These are phyloP conservation scores for Trichoderma brevicompactum DNA, from an alignment of 2,329 filamentous ascomycete species.

Conservation along the genomic window DNA sequence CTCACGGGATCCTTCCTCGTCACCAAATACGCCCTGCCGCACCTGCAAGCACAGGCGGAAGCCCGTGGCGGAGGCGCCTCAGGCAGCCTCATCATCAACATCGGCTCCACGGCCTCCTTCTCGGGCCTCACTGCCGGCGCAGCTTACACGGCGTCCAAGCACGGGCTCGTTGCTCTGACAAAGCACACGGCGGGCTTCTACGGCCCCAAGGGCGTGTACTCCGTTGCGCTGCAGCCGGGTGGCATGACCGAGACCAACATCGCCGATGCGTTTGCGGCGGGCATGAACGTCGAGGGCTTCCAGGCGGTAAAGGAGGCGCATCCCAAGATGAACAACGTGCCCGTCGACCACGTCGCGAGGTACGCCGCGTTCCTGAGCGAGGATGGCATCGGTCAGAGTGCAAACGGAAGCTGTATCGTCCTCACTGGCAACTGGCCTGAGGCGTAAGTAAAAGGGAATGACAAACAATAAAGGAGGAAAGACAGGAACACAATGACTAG, in stretches of 20 bases:
- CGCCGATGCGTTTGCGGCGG: constrained; percentile 45
- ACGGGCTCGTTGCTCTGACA: constrained; percentile 58
- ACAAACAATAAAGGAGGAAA: not conserved
- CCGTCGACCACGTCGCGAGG: constrained; percentile 46
- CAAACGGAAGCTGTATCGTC: constrained; percentile 43
- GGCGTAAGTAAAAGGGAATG: constrained; percentile 32
- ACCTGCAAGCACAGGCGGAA: constrained; percentile 30
- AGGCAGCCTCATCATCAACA: constrained; percentile 56
- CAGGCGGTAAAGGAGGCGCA: constrained; percentile 35
- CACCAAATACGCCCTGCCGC: constrained; percentile 54
- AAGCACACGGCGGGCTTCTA: constrained; percentile 64
- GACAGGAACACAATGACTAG: not conserved
- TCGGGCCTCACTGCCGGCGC: constrained; percentile 48
- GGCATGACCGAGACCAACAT: constrained; percentile 55
- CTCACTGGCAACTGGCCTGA: constrained; percentile 47
- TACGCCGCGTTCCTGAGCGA: constrained; percentile 44
- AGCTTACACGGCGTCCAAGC: constrained; percentile 59
- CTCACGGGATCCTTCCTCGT: constrained; percentile 59
- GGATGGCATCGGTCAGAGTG: constrained; percentile 38
- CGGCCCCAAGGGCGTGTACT: constrained; percentile 56
- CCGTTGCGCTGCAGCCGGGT: constrained; percentile 52
- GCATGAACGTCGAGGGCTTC: constrained; percentile 43
- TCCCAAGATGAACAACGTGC: constrained; percentile 41
- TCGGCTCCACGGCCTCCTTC: constrained; percentile 52
- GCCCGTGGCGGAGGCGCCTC: not conserved